phyloP scores from a whole-genome alignment of 2,329 filamentous ascomycete genomes.

The Fusarium coffeatum region DNA sequence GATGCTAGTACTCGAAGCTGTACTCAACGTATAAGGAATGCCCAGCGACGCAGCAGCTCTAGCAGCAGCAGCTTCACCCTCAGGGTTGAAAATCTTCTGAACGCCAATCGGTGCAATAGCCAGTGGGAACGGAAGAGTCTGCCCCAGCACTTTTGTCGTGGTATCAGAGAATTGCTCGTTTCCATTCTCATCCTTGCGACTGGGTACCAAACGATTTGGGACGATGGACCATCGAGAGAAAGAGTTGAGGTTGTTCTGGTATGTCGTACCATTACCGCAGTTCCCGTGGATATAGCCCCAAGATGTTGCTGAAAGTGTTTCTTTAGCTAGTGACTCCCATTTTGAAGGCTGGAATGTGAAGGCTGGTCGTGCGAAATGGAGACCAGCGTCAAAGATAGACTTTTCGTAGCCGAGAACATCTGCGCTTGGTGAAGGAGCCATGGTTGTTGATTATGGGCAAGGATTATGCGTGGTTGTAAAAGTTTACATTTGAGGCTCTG shows the following conservation, averaged over 20 bases:
- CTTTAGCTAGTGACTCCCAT: slow-evolving; percentile 25
- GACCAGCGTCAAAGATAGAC: slow-evolving; percentile 13
- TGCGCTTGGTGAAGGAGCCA: slow-evolving; percentile 6
- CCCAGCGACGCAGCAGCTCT: slow-evolving; percentile 11
- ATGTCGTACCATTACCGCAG: slow-evolving; percentile 23
- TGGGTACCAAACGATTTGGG: slow-evolving; percentile 15
- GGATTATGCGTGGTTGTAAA: neutral
- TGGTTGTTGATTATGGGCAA: neutral
- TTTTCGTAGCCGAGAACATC: slow-evolving; percentile 22
- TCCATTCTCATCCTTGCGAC: slow-evolving; percentile 15
- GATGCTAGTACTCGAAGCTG: slow-evolving; percentile 28
- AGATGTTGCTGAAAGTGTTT: slow-evolving; percentile 24
- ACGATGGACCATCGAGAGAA: slow-evolving; percentile 18
- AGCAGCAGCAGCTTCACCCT: slow-evolving; percentile 11
- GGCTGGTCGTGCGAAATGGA: slow-evolving; percentile 12
- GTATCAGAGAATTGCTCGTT: slow-evolving; percentile 31
- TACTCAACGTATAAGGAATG: slow-evolving; percentile 15
- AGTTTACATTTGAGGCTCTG: neutral
- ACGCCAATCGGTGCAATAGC: slow-evolving; percentile 24
- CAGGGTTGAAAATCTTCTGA: slow-evolving; percentile 31
- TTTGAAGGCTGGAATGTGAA: slow-evolving; percentile 14
- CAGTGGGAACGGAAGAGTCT: slow-evolving; percentile 19
- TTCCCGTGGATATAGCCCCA: slow-evolving; percentile 35
- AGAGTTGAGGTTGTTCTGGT: slow-evolving; percentile 20
- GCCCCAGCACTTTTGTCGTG: slow-evolving; percentile 6